A percentile compares a stretch with the other conserved stretches of the same genome.
Evolutionary conservation across 345 rosid species (phyloP).

Genomic region (Salix exigua): DNA sequence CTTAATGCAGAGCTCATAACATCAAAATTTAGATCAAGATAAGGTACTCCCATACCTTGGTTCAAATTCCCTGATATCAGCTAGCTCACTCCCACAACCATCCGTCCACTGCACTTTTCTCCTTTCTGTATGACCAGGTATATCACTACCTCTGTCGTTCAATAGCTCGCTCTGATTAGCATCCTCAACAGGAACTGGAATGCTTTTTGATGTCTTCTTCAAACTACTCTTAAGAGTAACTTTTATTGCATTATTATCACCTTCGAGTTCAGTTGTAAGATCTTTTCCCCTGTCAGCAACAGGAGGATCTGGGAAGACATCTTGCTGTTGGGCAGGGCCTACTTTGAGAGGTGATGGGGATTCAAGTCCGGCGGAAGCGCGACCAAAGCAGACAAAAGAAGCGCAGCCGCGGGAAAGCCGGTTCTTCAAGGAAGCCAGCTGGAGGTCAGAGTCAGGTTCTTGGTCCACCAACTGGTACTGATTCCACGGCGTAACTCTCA

Average conservation of each 20-base stretch:
- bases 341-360: conserved; percentile 70
- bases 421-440: conserved; percentile 90
- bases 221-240: conserved; percentile 66
- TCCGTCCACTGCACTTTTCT: conserved; percentile 97
- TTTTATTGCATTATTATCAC: conserved; percentile 38
- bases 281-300: conserved; percentile 44
- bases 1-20: background rate
- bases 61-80: conserved; percentile 86
- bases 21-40: conserved; percentile 3
- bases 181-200: conserved; percentile 35
- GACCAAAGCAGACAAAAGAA: conserved; percentile 81
- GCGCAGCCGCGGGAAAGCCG: conserved; percentile 82
- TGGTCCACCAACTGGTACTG: conserved; percentile 92
- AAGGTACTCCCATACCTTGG: conserved; percentile 60
- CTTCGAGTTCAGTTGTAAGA: conserved; percentile 33
- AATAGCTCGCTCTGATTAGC: conserved; percentile 35
- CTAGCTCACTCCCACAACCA: conserved; percentile 83
- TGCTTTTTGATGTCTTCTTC: conserved; percentile 51
- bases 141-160: conserved; percentile 41
- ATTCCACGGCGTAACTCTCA: conserved; percentile 96
- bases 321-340: conserved; percentile 66
- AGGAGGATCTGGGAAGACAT: conserved; percentile 44
- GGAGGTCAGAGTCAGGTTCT: conserved; percentile 72
- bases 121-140: conserved; percentile 43
- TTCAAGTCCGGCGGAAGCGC: conserved; percentile 79